phyloP scores from a whole-genome alignment of 2,329 filamentous ascomycete species.

The Exophiala spinifera region DNA sequence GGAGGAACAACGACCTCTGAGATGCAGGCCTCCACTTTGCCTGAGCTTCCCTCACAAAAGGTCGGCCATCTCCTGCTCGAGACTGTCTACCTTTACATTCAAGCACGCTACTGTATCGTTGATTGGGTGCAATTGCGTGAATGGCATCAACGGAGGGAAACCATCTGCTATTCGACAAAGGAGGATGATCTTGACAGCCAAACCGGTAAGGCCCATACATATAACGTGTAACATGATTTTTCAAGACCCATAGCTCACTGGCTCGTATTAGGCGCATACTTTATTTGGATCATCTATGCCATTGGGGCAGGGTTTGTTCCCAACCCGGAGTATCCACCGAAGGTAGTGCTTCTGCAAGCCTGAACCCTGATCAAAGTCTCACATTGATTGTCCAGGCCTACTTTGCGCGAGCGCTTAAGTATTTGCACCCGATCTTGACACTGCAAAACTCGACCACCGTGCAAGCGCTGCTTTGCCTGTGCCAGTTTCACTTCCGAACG shows the following conservation, averaged over 20 bases:
- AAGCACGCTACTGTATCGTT: constrained; percentile 28
- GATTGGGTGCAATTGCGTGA: constrained; percentile 26
- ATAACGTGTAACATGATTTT: neutral
- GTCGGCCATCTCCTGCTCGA: constrained; percentile 19
- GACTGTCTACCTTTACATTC: constrained; percentile 26
- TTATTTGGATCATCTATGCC: constrained; percentile 27
- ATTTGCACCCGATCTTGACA: constrained; percentile 23
- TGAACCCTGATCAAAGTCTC: neutral
- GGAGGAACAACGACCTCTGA: constrained; percentile 4
- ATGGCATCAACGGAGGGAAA: constrained; percentile 24
- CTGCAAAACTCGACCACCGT: constrained; percentile 23
- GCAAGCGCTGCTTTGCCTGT: constrained; percentile 22
- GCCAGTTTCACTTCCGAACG: constrained; percentile 25
- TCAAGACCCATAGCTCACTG: neutral
- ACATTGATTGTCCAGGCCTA: constrained; percentile 15
- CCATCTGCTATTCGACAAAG: constrained; percentile 42
- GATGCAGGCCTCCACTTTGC: constrained; percentile 5
- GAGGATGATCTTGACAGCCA: constrained; percentile 64
- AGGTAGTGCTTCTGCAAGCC: constrained; percentile 4
- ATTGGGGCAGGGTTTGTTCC: constrained; percentile 24
- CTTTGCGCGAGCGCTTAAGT: constrained; percentile 24
- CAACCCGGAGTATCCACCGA: constrained; percentile 22
- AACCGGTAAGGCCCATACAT: constrained; percentile 38
- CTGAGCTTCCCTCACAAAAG: constrained; percentile 15
- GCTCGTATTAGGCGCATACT: constrained; percentile 20